Percentiles rank a stretch among this genome's conserved stretches.
phyloP scores from a whole-genome alignment of 176 grass and related monocot species.

The Triticum dicoccoides region DNA sequence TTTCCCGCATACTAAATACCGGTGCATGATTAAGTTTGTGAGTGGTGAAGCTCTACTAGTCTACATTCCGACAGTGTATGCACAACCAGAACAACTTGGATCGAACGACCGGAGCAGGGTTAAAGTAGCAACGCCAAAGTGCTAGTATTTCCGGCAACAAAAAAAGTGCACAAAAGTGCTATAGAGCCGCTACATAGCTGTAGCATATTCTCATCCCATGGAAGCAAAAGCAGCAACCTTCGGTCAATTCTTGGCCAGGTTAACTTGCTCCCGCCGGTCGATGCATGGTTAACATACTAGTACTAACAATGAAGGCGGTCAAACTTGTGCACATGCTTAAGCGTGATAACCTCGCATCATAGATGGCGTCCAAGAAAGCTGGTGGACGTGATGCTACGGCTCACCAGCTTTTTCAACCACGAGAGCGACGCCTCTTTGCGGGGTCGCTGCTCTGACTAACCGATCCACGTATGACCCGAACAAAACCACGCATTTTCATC shows the following conservation, averaged over 20 bases:
- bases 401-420: constrained; percentile 27
- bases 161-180: neutral
- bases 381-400: neutral
- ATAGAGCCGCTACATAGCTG: no score
- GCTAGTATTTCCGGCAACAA: neutral
- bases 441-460: constrained; percentile 2
- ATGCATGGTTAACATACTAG: neutral
- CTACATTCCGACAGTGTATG: neutral
- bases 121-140: neutral
- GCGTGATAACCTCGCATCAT: neutral
- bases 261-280: neutral
- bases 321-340: neutral
- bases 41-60: neutral
- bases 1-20: no score
- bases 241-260: neutral
- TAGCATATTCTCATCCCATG: neutral
- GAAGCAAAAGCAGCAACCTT: neutral
- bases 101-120: neutral
- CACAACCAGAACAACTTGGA: neutral
- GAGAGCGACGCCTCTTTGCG: constrained; percentile 4
- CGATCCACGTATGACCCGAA: neutral
- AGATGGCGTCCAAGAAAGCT: neutral
- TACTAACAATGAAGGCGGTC: neutral
- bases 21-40: neutral
- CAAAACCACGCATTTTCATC: neutral